Conservation (phyloP, 1,139 yeast genomes). For the Yamadazyma sp. region DNA sequence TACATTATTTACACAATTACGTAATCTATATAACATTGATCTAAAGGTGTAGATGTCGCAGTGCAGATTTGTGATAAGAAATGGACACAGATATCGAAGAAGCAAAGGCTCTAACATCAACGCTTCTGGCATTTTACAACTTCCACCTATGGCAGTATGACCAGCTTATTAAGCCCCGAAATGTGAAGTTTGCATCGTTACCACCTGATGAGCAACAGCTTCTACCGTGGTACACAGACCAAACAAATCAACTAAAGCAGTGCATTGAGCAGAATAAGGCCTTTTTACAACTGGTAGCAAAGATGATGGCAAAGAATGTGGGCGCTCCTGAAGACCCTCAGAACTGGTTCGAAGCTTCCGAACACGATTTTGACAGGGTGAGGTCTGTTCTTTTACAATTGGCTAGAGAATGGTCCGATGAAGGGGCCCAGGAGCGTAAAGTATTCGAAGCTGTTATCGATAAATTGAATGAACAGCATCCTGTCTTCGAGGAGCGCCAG, state of each 20-base stretch:
- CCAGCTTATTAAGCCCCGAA: constrained; percentile 35
- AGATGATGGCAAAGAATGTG: constrained; percentile 52
- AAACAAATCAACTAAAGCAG: constrained; percentile 43
- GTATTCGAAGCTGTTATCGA: constrained; percentile 48
- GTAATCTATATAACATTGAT: no score
- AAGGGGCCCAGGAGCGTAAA: constrained; percentile 56
- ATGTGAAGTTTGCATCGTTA: constrained; percentile 30
- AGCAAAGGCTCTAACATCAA: constrained; percentile 37
- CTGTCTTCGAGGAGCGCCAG: constrained; percentile 38
- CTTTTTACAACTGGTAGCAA: constrained; percentile 50
- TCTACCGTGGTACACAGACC: constrained; percentile 53
- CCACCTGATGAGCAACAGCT: constrained; percentile 39
- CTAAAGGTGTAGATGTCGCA: neutral
- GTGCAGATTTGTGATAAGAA: neutral
- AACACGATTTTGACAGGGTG: constrained; percentile 60
- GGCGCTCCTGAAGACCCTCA: constrained; percentile 43
- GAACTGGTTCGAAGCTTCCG: constrained; percentile 47
- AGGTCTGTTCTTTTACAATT: constrained; percentile 62
- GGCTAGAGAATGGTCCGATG: constrained; percentile 74
- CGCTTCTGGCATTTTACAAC: constrained; percentile 37
- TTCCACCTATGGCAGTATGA: constrained; percentile 38
- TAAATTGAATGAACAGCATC: constrained; percentile 45
- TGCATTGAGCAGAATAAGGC: constrained; percentile 51
- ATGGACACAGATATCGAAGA: constrained; percentile 33
- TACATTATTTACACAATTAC: neutral